Evolutionary conservation across 345 rosid genomes (phyloP).

Genomic region (Citrus reticulata): DNA sequence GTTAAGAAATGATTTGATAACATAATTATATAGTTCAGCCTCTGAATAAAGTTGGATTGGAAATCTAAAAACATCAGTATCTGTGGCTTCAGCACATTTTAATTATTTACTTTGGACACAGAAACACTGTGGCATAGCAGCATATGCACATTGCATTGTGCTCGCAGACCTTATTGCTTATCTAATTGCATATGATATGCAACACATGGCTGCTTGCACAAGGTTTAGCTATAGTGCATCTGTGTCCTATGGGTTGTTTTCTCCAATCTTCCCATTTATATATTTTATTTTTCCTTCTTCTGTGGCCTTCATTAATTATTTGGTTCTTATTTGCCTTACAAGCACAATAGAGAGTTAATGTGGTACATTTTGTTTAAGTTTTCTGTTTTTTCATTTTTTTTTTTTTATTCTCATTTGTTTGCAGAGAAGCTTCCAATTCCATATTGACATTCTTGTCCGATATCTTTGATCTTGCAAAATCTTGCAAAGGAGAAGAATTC

Average conservation of each 20-base stretch:
- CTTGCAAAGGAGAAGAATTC: constrained; percentile 58
- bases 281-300: not conserved
- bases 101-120: not conserved
- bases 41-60: not conserved
- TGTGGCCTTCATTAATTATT: not conserved
- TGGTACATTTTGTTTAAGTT: not conserved
- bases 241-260: not conserved
- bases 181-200: too few species aligned
- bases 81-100: not conserved
- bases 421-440: constrained; percentile 95
- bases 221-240: not conserved
- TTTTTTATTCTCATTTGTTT: constrained; percentile 5
- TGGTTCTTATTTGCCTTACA: not conserved
- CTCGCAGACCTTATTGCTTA: too few species aligned
- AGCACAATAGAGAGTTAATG: not conserved
- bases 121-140: not conserved
- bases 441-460: constrained; percentile 89
- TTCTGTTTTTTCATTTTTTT: not conserved
- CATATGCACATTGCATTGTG: not conserved
- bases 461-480: constrained; percentile 77
- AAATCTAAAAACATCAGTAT: not conserved
- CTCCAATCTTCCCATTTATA: not conserved
- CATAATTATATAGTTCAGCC: not conserved
- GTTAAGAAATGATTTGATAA: not conserved
- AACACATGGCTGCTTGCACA: not conserved